These are phyloP conservation scores for Dentipellis fragilis DNA, from an alignment of 768 basidiomycete genomes.

Conservation along the genomic window DNA sequence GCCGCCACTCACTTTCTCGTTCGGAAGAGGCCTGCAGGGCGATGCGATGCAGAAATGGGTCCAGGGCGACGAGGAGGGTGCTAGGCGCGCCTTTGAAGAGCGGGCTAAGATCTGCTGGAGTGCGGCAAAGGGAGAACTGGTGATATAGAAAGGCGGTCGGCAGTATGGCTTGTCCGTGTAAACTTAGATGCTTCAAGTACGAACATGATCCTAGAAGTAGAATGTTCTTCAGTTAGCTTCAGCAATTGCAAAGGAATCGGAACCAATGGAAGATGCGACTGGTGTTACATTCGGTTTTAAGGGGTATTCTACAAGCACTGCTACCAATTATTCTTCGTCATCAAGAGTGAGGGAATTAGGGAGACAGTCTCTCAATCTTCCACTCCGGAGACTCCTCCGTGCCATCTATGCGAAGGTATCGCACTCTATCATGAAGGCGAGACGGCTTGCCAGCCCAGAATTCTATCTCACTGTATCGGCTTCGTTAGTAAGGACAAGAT, in stretches of 20 bases:
- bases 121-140: slow-evolving; percentile 27
- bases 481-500: neutral
- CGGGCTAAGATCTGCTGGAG: slow-evolving; percentile 34
- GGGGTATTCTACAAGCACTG: too few relatives aligned
- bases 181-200: too few relatives aligned
- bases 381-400: slow-evolving; percentile 47
- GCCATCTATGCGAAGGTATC: slow-evolving; percentile 50
- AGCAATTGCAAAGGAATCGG: too few relatives aligned
- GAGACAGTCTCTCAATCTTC: slow-evolving; percentile 74
- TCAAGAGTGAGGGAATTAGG: slow-evolving; percentile 27
- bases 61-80: slow-evolving; percentile 31
- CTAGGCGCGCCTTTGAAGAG: slow-evolving; percentile 29
- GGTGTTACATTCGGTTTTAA: too few relatives aligned
- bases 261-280: too few relatives aligned
- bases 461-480: slow-evolving; percentile 68
- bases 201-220: neutral
- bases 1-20: slow-evolving; percentile 39
- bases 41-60: slow-evolving; percentile 38
- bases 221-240: neutral
- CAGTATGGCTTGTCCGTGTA: neutral
- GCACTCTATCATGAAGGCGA: slow-evolving; percentile 83
- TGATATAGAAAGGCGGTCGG: neutral
- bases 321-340: too few relatives aligned
- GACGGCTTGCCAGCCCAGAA: slow-evolving; percentile 98
- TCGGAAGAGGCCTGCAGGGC: slow-evolving; percentile 40